A percentile compares a stretch with the other conserved stretches of the same genome.
These are phyloP conservation scores for Emmonsia crescens DNA, from an alignment of 2,329 filamentous ascomycete species.

Conservation along the genomic window DNA sequence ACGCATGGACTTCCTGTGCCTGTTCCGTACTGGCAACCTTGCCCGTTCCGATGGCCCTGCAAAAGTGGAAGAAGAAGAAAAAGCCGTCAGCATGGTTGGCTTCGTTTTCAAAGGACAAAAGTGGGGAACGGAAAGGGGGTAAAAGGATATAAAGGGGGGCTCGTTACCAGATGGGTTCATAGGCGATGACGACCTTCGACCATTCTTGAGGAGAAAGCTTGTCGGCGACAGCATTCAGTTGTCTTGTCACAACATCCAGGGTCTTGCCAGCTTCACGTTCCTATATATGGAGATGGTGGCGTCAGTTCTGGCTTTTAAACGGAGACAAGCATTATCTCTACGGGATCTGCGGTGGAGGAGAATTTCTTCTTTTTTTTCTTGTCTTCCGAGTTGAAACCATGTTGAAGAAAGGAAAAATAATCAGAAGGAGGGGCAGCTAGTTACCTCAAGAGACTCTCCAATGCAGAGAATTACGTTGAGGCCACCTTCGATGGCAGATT, in stretches of 20 bases:
- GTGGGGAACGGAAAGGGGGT: not conserved
- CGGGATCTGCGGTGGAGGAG: not conserved
- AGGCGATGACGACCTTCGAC: conserved; percentile 90
- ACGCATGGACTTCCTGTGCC: conserved; percentile 87
- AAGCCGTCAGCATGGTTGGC: conserved; percentile 2
- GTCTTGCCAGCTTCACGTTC: conserved; percentile 80
- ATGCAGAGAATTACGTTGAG: conserved; percentile 92
- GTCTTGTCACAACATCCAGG: conserved; percentile 58
- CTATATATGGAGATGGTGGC: conserved; percentile 23
- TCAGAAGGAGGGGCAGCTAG: conserved; percentile 13
- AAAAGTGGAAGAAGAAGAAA: conserved; percentile 3
- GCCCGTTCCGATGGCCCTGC: conserved; percentile 69
- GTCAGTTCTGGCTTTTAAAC: conserved; percentile 1
- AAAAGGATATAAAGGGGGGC: conserved; percentile 2
- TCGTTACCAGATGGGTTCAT: conserved; percentile 96
- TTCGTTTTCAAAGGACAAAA: not conserved
- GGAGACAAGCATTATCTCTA: not conserved
- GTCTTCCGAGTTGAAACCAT: not conserved
- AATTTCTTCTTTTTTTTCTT: not conserved
- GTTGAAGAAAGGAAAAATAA: conserved; percentile 2
- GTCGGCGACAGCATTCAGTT: conserved; percentile 73
- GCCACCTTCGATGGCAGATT: conserved; percentile 77
- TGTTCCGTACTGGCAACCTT: conserved; percentile 83
- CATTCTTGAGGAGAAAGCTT: conserved; percentile 61
- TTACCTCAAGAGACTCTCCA: conserved; percentile 75